phyloP scores from a whole-genome alignment of 257 asterid species.

The Nicotiana knightiana region DNA sequence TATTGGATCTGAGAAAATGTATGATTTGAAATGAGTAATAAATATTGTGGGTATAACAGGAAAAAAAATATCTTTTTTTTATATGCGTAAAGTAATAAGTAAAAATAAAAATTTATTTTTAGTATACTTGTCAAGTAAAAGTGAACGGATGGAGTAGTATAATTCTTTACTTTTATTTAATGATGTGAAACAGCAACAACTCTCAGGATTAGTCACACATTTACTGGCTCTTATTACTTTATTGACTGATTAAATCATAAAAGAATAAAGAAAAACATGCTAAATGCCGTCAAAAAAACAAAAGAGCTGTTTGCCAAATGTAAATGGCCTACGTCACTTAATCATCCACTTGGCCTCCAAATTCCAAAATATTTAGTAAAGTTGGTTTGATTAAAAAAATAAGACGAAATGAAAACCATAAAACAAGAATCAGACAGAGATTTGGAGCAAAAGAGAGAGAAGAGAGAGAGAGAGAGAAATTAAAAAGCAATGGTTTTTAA shows the following conservation, averaged over 20 bases:
- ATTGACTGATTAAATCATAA: neutral
- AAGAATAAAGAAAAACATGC: neutral
- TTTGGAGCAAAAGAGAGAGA: neutral
- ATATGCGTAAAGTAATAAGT: too few relatives aligned
- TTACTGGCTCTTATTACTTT: neutral
- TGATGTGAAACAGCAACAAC: neutral
- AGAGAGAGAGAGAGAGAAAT: neutral
- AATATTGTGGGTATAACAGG: too few relatives aligned
- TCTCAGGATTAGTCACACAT: neutral
- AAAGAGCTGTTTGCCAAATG: neutral
- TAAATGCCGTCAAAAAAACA: neutral
- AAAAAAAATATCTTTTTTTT: too few relatives aligned
- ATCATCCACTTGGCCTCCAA: neutral
- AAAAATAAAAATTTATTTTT: too few relatives aligned
- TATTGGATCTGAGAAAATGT: too few relatives aligned
- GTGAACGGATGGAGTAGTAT: too few relatives aligned
- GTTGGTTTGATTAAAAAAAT: neutral
- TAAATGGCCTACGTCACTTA: neutral
- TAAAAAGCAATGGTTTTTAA: slow-evolving; percentile 53
- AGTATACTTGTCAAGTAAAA: too few relatives aligned
- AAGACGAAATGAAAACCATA: neutral
- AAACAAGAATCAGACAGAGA: neutral
- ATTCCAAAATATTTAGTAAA: neutral
- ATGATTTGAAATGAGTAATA: too few relatives aligned
- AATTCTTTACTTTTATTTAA: neutral